phyloP scores from a whole-genome alignment of 140 eudicot species.

The Oenanthe javanica region DNA sequence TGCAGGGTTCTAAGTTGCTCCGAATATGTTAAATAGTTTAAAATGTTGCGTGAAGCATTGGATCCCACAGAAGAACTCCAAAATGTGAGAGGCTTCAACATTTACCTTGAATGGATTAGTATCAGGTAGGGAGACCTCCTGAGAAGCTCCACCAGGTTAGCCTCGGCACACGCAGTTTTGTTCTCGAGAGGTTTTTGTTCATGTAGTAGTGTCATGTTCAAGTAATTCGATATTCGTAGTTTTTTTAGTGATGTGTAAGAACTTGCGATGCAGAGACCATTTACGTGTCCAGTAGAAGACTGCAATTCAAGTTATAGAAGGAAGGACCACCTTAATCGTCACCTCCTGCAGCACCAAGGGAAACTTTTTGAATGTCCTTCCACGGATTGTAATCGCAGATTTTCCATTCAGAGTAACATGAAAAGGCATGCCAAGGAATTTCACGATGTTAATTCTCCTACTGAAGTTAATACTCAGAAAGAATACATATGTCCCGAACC shows the following conservation, averaged over 20 bases:
- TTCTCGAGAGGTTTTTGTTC: conserved; percentile 7
- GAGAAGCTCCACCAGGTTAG: conserved; percentile 90
- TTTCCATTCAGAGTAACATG: conserved; percentile 53
- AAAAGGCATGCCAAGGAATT: conserved; percentile 58
- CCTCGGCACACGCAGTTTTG: neutral
- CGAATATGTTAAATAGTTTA: conserved; percentile 16
- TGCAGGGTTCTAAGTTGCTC: conserved; percentile 32
- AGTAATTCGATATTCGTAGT: neutral
- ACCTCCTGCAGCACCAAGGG: conserved; percentile 72
- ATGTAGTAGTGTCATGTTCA: neutral
- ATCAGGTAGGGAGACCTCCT: conserved; percentile 99
- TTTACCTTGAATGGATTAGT: conserved; percentile 90
- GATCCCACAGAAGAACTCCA: conserved; percentile 97
- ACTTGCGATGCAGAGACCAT: conserved; percentile 61
- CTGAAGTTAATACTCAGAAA: conserved; percentile 19
- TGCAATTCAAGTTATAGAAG: conserved; percentile 70
- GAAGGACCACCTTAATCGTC: conserved; percentile 85
- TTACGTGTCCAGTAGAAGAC: conserved; percentile 54
- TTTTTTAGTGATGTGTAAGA: neutral
- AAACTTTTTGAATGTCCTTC: conserved; percentile 62
- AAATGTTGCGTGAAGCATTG: conserved; percentile 89
- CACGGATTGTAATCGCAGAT: conserved; percentile 39
- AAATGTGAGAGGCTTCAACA: conserved; percentile 72
- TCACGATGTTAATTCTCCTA: conserved; percentile 31
- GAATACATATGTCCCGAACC: conserved; percentile 43